phyloP scores from a whole-genome alignment of 176 grass and related monocot species.

The Typha latifolia region DNA sequence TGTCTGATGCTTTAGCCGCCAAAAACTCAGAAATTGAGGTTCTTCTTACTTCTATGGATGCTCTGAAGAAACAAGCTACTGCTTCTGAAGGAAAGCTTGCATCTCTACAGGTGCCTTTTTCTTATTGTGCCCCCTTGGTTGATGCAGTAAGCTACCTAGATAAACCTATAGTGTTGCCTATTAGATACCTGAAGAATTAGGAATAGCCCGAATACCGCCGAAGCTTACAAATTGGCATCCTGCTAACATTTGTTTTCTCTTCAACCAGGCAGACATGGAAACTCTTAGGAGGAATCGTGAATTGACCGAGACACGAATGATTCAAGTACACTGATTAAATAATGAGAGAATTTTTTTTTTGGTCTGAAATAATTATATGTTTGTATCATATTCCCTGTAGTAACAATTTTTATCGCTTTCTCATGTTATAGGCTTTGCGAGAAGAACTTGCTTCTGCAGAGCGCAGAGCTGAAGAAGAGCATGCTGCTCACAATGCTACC shows the following conservation, averaged over 20 bases:
- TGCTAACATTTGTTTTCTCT: conserved; percentile 1
- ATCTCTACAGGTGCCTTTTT: conserved; percentile 55
- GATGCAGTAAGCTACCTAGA: no score
- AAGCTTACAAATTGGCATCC: conserved; percentile 7
- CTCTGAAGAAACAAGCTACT: conserved; percentile 70
- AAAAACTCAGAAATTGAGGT: conserved; percentile 93
- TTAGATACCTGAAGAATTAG: no score
- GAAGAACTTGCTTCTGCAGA: conserved; percentile 86
- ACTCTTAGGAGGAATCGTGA: conserved; percentile 66
- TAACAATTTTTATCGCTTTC: not conserved
- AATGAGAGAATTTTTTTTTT: not conserved
- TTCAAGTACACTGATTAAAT: conserved; percentile 57
- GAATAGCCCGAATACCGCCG: not conserved
- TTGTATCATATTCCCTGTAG: not conserved
- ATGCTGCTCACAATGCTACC: conserved; percentile 88
- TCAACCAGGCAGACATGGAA: conserved; percentile 94
- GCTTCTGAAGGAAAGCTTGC: conserved; percentile 64
- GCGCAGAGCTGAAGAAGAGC: conserved; percentile 92
- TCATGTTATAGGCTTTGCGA: conserved; percentile 56
- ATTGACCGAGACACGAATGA: conserved; percentile 94
- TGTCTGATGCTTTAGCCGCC: conserved; percentile 91
- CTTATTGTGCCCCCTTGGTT: conserved; percentile 12
- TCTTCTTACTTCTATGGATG: conserved; percentile 62
- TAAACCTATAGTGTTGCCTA: no score
- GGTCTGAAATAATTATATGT: not conserved